A percentile compares a stretch with the other conserved stretches of the same genome.
These are phyloP conservation scores for Bipolaris bicolor DNA, from an alignment of 2,329 filamentous ascomycete genomes.

Conservation along the genomic window DNA sequence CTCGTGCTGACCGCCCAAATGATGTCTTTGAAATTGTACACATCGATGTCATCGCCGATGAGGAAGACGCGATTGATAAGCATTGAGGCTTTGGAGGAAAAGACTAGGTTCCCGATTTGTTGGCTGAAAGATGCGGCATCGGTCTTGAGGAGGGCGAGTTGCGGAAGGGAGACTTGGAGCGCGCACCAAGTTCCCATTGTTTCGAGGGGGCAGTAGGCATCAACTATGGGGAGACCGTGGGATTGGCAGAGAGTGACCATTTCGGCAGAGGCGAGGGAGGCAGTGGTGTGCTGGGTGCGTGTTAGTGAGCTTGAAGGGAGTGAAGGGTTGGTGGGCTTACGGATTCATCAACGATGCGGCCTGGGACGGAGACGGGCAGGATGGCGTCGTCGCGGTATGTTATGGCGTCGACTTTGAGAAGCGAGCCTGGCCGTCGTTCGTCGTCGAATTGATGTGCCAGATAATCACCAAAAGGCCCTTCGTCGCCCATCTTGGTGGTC, in stretches of 20 bases:
- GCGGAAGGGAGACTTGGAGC: background rate
- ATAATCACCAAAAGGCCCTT: constrained; percentile 1
- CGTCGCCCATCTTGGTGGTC: background rate
- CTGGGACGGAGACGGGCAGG: background rate
- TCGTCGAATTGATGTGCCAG: constrained; percentile 1
- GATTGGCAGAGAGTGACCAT: constrained; percentile 1
- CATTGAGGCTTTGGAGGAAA: background rate
- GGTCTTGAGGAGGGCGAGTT: background rate
- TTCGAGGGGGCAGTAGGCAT: background rate
- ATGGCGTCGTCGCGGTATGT: background rate
- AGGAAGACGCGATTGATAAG: background rate
- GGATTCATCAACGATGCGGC: background rate
- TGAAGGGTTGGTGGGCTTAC: background rate
- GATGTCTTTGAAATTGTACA: constrained; percentile 1
- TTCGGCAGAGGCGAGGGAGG: background rate
- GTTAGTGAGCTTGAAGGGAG: background rate
- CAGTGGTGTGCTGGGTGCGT: background rate
- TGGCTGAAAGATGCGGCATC: background rate
- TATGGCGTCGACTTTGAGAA: background rate
- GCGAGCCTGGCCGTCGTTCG: background rate
- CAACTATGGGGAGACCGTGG: background rate
- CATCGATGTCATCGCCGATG: background rate
- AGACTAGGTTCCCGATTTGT: background rate
- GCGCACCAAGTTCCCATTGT: constrained; percentile 1
- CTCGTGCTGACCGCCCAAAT: background rate